phyloP scores from a whole-genome alignment of 805 yeast genomes.

The Zygoascus biomembranicola region DNA sequence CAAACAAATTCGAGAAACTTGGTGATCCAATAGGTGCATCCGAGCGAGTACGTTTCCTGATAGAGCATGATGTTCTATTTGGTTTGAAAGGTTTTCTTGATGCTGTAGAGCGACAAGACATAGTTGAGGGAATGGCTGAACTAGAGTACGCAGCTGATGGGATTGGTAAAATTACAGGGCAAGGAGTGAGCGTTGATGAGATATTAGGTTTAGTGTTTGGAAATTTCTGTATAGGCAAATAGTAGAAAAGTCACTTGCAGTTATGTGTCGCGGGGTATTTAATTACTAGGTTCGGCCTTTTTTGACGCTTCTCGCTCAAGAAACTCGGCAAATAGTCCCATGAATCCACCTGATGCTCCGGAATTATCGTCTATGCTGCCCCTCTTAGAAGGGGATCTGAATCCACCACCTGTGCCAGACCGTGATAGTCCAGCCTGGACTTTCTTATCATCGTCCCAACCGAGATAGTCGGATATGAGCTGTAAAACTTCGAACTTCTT shows the following conservation, averaged over 20 bases:
- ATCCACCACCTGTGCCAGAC: slow-evolving; percentile 1
- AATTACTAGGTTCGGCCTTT: background rate
- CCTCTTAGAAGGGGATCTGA: background rate
- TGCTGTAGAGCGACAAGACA: slow-evolving; percentile 38
- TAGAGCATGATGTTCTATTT: slow-evolving; percentile 64
- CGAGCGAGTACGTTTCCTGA: slow-evolving; percentile 63
- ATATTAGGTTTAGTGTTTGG: slow-evolving; percentile 86
- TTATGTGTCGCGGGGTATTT: background rate
- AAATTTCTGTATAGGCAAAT: slow-evolving; percentile 90
- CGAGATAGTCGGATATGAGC: slow-evolving; percentile 70
- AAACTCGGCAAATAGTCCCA: slow-evolving; percentile 32
- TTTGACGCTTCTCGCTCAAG: slow-evolving; percentile 24
- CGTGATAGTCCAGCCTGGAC: slow-evolving; percentile 27
- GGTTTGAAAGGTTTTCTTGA: slow-evolving; percentile 60
- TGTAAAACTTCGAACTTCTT: slow-evolving; percentile 89
- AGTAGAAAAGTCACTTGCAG: slow-evolving; percentile 8
- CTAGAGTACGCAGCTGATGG: slow-evolving; percentile 70
- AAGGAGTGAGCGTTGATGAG: slow-evolving; percentile 81
- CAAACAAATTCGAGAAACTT: slow-evolving; percentile 30
- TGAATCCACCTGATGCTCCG: slow-evolving; percentile 24
- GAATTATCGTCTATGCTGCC: slow-evolving; percentile 5
- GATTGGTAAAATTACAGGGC: slow-evolving; percentile 88
- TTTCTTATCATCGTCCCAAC: slow-evolving; percentile 67
- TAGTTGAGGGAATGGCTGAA: slow-evolving; percentile 74
- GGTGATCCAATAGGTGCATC: slow-evolving; percentile 60